A percentile compares a stretch with the other conserved stretches of the same genome.
Evolutionary conservation across 2,329 filamentous ascomycete genomes (phyloP).

Genomic region (Ascochyta viciae-villosae): DNA sequence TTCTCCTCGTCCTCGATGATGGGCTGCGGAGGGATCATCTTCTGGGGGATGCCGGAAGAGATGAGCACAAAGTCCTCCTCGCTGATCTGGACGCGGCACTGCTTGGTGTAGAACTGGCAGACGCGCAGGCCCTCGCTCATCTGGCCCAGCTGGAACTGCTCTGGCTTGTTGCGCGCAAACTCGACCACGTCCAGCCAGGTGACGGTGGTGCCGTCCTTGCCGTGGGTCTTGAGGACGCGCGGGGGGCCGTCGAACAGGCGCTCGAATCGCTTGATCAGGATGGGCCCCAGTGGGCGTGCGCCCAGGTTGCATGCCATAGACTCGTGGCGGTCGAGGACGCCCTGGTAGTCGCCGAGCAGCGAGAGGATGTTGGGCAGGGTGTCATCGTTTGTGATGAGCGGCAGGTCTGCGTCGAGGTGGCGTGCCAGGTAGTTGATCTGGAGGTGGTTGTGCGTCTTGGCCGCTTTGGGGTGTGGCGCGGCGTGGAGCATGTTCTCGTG

Average conservation of each 20-base stretch:
- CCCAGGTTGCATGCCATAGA: conserved; percentile 86
- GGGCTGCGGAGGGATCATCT: conserved; percentile 80
- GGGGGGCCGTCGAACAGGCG: conserved; percentile 84
- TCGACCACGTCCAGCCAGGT: conserved; percentile 87
- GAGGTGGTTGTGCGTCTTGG: conserved; percentile 65
- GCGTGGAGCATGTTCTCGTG: conserved; percentile 44
- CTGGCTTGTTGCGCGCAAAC: conserved; percentile 80
- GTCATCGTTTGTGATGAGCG: conserved; percentile 69
- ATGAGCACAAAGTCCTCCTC: conserved; percentile 90
- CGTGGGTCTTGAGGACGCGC: conserved; percentile 67
- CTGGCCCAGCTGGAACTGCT: conserved; percentile 76
- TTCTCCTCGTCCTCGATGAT: conserved; percentile 87
- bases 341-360: conserved; percentile 82
- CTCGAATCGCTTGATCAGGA: conserved; percentile 85
- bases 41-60: conserved; percentile 80
- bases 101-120: conserved; percentile 84
- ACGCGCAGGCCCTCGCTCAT: conserved; percentile 72
- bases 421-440: conserved; percentile 74
- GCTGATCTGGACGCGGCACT: conserved; percentile 81
- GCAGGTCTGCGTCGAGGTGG: conserved; percentile 67
- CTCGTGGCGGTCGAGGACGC: conserved; percentile 82
- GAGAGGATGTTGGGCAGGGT: conserved; percentile 76
- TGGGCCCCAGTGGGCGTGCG: conserved; percentile 80
- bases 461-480: conserved; percentile 56
- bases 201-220: conserved; percentile 67